Evolutionary conservation across 116 monocot genomes (phyloP).

Genomic region (Posidonia oceanica): DNA sequence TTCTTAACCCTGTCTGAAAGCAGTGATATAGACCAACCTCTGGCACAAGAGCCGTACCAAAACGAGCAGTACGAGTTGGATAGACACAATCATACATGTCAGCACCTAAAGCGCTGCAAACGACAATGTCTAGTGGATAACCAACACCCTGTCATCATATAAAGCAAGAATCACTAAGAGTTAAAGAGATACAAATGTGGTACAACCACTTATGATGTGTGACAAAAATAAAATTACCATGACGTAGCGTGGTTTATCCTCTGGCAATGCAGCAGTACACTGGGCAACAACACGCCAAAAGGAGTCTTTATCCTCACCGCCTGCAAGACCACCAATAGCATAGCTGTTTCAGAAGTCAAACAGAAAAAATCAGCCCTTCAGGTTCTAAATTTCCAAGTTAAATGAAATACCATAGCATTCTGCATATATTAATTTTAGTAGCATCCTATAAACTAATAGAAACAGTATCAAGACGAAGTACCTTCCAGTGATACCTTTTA

Average conservation of each 20-base stretch:
- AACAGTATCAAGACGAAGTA: too few species aligned
- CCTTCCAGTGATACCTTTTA: too few species aligned
- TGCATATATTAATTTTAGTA: too few species aligned
- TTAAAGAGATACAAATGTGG: neutral
- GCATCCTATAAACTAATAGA: too few species aligned
- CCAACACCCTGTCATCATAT: slow-evolving; percentile 69
- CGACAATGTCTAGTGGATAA: slow-evolving; percentile 98
- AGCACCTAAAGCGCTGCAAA: slow-evolving; percentile 98
- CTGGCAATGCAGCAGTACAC: slow-evolving; percentile 87
- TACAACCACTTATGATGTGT: neutral
- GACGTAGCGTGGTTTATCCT: slow-evolving; percentile 96
- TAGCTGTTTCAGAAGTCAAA: slow-evolving; percentile 53
- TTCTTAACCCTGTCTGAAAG: neutral
- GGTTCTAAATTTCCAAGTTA: neutral
- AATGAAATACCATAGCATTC: too few species aligned
- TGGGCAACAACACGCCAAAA: slow-evolving; percentile 99
- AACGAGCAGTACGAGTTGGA: slow-evolving; percentile 97
- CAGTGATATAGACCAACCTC: slow-evolving; percentile 36
- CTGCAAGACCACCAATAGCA: slow-evolving; percentile 99
- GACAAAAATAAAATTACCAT: slow-evolving; percentile 40
- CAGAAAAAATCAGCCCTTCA: slow-evolving; percentile 13
- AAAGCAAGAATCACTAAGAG: neutral
- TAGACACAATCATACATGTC: slow-evolving; percentile 99
- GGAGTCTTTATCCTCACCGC: slow-evolving; percentile 97
- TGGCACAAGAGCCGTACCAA: slow-evolving; percentile 94